Percentiles rank a stretch among this genome's conserved stretches.
These are phyloP conservation scores for Phyllosticta citribraziliensis DNA, from an alignment of 2,329 filamentous ascomycete species.

Conservation along the genomic window DNA sequence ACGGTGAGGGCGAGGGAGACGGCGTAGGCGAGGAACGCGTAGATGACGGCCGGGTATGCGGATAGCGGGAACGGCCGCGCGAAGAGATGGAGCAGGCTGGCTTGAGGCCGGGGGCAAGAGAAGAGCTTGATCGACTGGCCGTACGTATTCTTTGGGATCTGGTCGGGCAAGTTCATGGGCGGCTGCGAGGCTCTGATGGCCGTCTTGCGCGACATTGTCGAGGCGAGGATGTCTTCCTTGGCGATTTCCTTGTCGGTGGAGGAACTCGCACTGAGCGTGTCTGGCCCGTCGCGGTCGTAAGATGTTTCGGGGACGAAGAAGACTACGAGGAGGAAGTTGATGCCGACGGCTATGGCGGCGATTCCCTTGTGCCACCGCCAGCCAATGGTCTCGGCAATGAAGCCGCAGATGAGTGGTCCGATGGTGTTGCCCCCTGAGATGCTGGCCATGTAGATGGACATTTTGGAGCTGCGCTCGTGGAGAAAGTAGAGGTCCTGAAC, in stretches of 20 bases:
- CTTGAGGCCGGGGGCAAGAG: constrained; percentile 21
- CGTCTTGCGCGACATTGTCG: neutral
- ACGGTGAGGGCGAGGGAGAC: constrained; percentile 29
- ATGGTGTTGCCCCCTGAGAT: constrained; percentile 33
- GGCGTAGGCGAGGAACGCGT: constrained; percentile 28
- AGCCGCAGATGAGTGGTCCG: constrained; percentile 31
- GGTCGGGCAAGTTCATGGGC: neutral
- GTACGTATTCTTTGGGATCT: constrained; percentile 24
- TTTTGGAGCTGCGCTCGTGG: constrained; percentile 27
- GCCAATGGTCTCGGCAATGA: constrained; percentile 29
- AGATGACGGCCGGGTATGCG: constrained; percentile 28
- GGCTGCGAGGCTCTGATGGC: neutral
- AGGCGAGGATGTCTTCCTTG: neutral
- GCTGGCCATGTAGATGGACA: constrained; percentile 31
- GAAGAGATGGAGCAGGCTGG: constrained; percentile 23
- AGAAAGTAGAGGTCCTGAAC: constrained; percentile 18
- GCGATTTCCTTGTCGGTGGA: neutral
- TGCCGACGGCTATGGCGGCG: constrained; percentile 19
- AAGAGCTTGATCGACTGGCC: constrained; percentile 25
- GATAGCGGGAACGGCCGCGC: constrained; percentile 28
- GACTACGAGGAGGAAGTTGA: constrained; percentile 28
- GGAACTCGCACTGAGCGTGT: neutral
- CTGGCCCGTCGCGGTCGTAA: constrained; percentile 19
- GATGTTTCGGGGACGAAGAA: constrained; percentile 30
- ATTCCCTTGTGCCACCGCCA: constrained; percentile 36